phyloP scores from a whole-genome alignment of 2,329 filamentous ascomycete species.

The Xylaria sp. region DNA sequence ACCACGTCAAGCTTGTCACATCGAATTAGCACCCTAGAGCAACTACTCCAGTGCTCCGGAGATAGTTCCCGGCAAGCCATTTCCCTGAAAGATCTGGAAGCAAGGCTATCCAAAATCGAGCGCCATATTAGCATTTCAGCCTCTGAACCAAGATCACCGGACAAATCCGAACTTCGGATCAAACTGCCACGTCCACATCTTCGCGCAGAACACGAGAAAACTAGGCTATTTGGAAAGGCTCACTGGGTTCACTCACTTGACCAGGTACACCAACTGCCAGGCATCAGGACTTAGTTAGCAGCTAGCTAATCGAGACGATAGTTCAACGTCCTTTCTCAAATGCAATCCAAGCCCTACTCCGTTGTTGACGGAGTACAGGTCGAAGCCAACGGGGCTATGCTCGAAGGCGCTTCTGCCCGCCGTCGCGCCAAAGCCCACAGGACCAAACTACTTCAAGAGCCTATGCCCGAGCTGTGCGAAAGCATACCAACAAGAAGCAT shows the following conservation, averaged over 20 bases:
- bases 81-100: slow-evolving; percentile 18
- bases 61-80: neutral
- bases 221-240: slow-evolving; percentile 31
- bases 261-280: slow-evolving; percentile 15
- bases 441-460: slow-evolving; percentile 21
- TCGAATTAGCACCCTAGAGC: slow-evolving; percentile 7
- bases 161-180: slow-evolving; percentile 17
- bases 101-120: slow-evolving; percentile 24
- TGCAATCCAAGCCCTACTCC: slow-evolving; percentile 26
- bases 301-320: slow-evolving; percentile 12
- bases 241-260: slow-evolving; percentile 34
- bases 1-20: slow-evolving; percentile 8
- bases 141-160: neutral
- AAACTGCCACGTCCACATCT: slow-evolving; percentile 29
- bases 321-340: slow-evolving; percentile 27
- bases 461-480: slow-evolving; percentile 22
- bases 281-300: neutral
- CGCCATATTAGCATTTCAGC: slow-evolving; percentile 7
- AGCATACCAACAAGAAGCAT: slow-evolving; percentile 27
- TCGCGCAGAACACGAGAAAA: slow-evolving; percentile 30
- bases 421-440: slow-evolving; percentile 21
- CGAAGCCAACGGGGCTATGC: slow-evolving; percentile 15
- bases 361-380: slow-evolving; percentile 18
- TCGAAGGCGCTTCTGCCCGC: slow-evolving; percentile 24
- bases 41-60: neutral